Base-by-base conservation (phyloP, 108 stramenopile species). In the Nannochloropsis oceanica region DNA sequence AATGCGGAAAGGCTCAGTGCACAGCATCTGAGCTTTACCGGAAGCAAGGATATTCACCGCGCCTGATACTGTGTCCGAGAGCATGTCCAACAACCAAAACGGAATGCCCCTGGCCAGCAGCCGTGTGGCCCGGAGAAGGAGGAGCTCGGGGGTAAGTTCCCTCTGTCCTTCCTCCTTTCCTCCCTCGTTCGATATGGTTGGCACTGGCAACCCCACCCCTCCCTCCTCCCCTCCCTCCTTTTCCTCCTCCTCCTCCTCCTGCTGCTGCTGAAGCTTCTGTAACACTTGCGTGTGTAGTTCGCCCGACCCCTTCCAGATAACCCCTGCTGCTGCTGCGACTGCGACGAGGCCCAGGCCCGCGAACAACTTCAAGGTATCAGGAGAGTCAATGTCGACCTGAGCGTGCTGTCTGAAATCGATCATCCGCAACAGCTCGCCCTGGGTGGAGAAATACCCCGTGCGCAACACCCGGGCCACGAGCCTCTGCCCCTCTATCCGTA, bases 361-460 rank as follows among this genome's bases (percentile, higher is more conserved):
- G 7, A 73, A 73, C 59, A 73, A 7, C 2, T 1, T n/a, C 7
- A 73, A 7, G 22, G 59, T 73, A 8, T 73, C 59, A 18, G 59
- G 59, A 18, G 59, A 73, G n/a, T 73, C 59, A 18, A n/a, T n/a
- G n/a, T 73, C 59, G 0, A 73, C 18, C 18, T 8, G 1, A 2
- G 59, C 27, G 92, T 73, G 59, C 59, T 81, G 86, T 8, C n/a
- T 18, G 22, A 95, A 95, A 11, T 94, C 94, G 90, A 98, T 94
- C 12, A 94, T 96, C 11, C 98, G 94, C 87, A 98, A 85, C 25
- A 99, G 89, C 18, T 88, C 88, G 12, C 98, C 98, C 85, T 98
- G 97, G 24, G 93, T 91, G 22, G 97, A 97, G 84, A 94, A 94
- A 88, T 96, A 98, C 1, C 98, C 97, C 2, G 97, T 97, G 80